phyloP scores from a whole-genome alignment of 2,329 filamentous ascomycete species.

The Neofusicoccum sp. region DNA sequence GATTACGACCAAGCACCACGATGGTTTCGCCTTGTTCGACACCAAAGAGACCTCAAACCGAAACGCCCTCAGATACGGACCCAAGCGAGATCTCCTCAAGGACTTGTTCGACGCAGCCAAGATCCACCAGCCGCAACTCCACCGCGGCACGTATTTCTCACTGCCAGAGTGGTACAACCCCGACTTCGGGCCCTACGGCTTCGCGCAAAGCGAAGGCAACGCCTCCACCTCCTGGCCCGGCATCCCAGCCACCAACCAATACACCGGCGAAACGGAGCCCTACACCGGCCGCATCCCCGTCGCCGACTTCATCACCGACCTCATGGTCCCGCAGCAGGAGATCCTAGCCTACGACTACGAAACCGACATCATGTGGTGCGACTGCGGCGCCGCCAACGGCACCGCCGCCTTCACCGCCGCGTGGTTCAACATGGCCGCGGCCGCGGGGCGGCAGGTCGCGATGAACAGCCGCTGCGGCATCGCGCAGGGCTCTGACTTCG shows the following conservation, averaged over 20 bases:
- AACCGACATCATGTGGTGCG: constrained; percentile 53
- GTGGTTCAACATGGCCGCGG: constrained; percentile 47
- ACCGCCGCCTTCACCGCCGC: constrained; percentile 46
- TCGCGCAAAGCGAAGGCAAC: constrained; percentile 28
- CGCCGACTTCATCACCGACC: constrained; percentile 44
- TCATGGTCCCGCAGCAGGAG: constrained; percentile 50
- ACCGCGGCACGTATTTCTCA: constrained; percentile 49
- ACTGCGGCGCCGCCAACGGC: constrained; percentile 48
- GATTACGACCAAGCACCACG: constrained; percentile 40
- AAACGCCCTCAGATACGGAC: constrained; percentile 43
- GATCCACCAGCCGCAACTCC: constrained; percentile 47
- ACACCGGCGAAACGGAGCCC: constrained; percentile 45
- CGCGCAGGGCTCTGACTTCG: constrained; percentile 55
- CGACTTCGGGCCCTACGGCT: constrained; percentile 44
- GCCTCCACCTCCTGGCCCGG: constrained; percentile 43
- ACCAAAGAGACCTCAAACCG: constrained; percentile 44
- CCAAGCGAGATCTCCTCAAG: constrained; percentile 45
- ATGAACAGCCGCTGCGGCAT: constrained; percentile 62
- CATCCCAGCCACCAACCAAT: constrained; percentile 49
- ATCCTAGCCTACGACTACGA: constrained; percentile 42
- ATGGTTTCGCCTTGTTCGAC: constrained; percentile 49
- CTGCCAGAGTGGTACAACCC: constrained; percentile 54
- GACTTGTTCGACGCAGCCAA: constrained; percentile 49
- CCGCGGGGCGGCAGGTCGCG: constrained; percentile 51
- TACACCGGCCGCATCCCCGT: constrained; percentile 50